phyloP scores from a whole-genome alignment of 2,329 filamentous ascomycete species.

The Pseudogymnoascus sp. region DNA sequence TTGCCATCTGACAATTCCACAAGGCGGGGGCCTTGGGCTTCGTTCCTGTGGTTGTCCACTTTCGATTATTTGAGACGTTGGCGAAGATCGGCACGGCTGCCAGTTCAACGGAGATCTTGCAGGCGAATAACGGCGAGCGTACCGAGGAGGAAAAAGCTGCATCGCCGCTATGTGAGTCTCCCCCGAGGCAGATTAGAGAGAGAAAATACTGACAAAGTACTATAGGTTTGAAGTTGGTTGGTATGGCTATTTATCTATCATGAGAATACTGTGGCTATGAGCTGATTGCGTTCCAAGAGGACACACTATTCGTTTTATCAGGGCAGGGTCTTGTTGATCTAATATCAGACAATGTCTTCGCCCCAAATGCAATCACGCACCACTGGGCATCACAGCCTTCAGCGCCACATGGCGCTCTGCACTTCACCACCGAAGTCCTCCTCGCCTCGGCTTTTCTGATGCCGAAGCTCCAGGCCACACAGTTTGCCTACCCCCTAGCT shows the following conservation, averaged over 20 bases:
- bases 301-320: slow-evolving; percentile 30
- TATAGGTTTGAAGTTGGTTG: not conserved
- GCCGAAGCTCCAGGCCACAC: slow-evolving; percentile 27
- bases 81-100: slow-evolving; percentile 22
- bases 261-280: not conserved
- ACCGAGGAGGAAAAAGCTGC: not conserved
- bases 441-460: slow-evolving; percentile 30
- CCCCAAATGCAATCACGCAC: slow-evolving; percentile 28
- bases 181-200: not conserved
- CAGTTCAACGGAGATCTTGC: slow-evolving; percentile 24
- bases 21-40: slow-evolving; percentile 31
- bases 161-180: not conserved
- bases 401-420: slow-evolving; percentile 29
- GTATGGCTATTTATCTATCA: not conserved
- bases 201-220: not conserved
- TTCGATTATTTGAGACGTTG: slow-evolving; percentile 27
- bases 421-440: slow-evolving; percentile 31
- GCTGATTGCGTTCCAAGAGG: slow-evolving; percentile 22
- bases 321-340: slow-evolving; percentile 29
- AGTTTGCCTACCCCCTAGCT: slow-evolving; percentile 30
- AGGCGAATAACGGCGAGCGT: slow-evolving; percentile 17
- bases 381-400: slow-evolving; percentile 30
- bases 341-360: slow-evolving; percentile 26
- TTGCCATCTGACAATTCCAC: not conserved
- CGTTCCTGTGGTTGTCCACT: slow-evolving; percentile 30